Evolutionary conservation across 1,284 basidiomycete species (phyloP), one percentile per base, ranked within the genome.

Genomic region (Somion occarium): DNA sequence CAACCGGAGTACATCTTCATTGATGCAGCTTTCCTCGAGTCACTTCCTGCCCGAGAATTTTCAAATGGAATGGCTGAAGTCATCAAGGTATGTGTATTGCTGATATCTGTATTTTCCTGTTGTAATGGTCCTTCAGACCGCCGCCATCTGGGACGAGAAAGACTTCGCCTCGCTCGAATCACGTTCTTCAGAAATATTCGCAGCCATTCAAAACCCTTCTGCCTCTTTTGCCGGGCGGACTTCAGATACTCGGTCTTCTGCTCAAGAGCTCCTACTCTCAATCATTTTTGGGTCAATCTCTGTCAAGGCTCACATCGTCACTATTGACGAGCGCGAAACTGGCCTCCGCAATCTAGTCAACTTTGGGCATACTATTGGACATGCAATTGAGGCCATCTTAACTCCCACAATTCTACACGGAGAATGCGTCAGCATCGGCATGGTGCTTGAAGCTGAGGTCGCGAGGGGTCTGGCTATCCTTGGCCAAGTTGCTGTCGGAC

Each of bases 21-120:
- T 61, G 97, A 99, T 68, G 88, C 93, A 15, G 88, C 94, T 0
- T 97, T 97, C 76, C 82, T 99, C 54, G 91, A 93, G 61, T 96
- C 93, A 1, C 85, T 99, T 3, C 95, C 95, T 0, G 72, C 85
- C 41, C 79, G 97, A 55, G 97, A 99, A 68, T 95, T 98, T 60
- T 91, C 92, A 41, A 99, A 99, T 65, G 96, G 96, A 44, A 98
- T 99, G 92, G 95, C 97, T 1, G 96, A 99, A 69, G 91, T 98
- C 3, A 85, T 99, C 69, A 99, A 98, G 81, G 93, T 91, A 53
- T 59, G 73, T 68, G n/a, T 13, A 46, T 30, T 13, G 4, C 18
- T 49, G 53, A 18, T 46, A 15, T 46, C 34, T 42, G 7, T 50
- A 44, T 20, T 43, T 51, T 50, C 43, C 38, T 37, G n/a, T n/a